Base-by-base conservation (phyloP, 495 filamentous ascomycete genomes). In the Annulohypoxylon maeteangense region DNA sequence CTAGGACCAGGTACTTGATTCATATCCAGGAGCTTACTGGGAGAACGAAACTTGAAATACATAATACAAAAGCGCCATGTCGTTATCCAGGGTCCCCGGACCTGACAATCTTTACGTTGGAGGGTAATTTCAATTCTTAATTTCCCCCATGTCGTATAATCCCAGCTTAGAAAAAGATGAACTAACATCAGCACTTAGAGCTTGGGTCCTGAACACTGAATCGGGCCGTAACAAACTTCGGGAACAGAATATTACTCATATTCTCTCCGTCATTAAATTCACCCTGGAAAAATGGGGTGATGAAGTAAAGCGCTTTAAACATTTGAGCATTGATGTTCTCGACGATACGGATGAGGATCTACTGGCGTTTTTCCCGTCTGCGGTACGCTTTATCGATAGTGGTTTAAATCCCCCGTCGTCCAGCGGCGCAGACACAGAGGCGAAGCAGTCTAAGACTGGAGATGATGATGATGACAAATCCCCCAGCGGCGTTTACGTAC, bases 281-380 rank as follows among this genome's bases (percentile, higher is more conserved):
- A 77, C 78, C 18, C 72, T 84, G 22, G 70, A 80, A 18, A 74
- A 77, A 47, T 74, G 75, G 68, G 76, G 74, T 29, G 75, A 79
- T 3, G 81, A 80, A 23, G 75, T 86, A 72, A 77, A 83, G 59
- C 74, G 81, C 6, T 93, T 89, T 76, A 80, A 89, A 65, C 94
- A 96, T 77, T 85, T 90, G 67, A 85, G 86, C 67, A 90, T 98
- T 74, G 90, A 93, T 66, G 89, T 97, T 34, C 92, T 97, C 81
- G 95, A 98, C 83, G 86, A 91, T 47, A 91, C 91, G 12, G 92
- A 97, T 75, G 90, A 93, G 71, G 92, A 99, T 75, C 81, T 98
- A 29, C 78, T 98, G 10, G 87, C 92, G 70, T 87, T 94, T 75
- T 91, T 99, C 62, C 86, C 92, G 10, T 79, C 82, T 23, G 90